phyloP scores from a whole-genome alignment of 2,329 filamentous ascomycete genomes.

The Penicillium sp. region DNA sequence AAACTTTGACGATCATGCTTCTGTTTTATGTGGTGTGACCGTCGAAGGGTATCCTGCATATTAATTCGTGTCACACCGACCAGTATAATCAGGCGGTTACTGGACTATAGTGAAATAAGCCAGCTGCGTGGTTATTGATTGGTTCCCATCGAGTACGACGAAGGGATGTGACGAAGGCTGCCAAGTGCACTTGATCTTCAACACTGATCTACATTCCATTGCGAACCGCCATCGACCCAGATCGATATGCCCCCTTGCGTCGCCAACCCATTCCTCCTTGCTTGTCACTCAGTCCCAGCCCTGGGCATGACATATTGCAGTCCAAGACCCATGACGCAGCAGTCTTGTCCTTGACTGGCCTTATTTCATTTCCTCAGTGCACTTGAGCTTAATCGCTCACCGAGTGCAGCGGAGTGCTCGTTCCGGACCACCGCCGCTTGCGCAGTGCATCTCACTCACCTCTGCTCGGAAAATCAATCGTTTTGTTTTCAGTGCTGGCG shows the following conservation, averaged over 20 bases:
- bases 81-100: neutral
- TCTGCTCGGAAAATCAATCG: neutral
- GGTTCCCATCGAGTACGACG: neutral
- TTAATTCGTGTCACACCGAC: neutral
- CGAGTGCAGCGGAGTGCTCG: neutral
- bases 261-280: conserved; percentile 18
- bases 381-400: conserved; percentile 10
- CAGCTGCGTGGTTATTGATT: neutral
- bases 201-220: conserved; percentile 25
- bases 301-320: conserved; percentile 14
- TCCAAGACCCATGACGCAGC: conserved; percentile 14
- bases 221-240: conserved; percentile 18
- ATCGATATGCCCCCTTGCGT: conserved; percentile 21
- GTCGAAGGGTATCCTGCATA: neutral
- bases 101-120: neutral
- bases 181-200: neutral
- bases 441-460: neutral
- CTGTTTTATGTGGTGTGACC: neutral
- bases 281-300: conserved; percentile 15
- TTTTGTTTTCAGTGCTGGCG: neutral
- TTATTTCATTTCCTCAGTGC: neutral
- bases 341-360: conserved; percentile 7
- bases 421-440: neutral
- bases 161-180: neutral
- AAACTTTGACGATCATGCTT: neutral